Conservation (phyloP, 2,329 filamentous ascomycete species). For the Pestalotiopsis sp. region DNA sequence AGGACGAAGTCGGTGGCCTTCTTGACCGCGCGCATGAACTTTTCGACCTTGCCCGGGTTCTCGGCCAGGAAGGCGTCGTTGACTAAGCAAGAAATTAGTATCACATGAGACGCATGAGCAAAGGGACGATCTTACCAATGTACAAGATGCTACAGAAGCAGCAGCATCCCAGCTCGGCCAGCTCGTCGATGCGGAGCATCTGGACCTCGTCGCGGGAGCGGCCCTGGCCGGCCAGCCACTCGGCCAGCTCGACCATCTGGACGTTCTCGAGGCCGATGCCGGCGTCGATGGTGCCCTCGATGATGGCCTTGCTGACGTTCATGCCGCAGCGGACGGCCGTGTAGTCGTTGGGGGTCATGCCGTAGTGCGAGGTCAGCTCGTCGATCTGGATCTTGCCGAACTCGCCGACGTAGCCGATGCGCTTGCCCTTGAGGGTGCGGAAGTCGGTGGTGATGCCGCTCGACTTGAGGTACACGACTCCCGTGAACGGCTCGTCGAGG, state of each 20-base stretch:
- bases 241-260: constrained; percentile 79
- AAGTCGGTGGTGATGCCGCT: constrained; percentile 77
- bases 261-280: constrained; percentile 79
- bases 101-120: neutral
- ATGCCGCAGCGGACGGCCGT: constrained; percentile 77
- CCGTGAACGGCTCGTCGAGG: constrained; percentile 78
- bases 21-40: constrained; percentile 74
- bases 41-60: constrained; percentile 64
- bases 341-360: constrained; percentile 72
- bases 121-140: constrained; percentile 49
- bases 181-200: constrained; percentile 80
- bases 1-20: constrained; percentile 73
- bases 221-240: constrained; percentile 67
- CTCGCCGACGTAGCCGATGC: constrained; percentile 77
- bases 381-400: constrained; percentile 85
- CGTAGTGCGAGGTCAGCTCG: constrained; percentile 76
- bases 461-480: constrained; percentile 73
- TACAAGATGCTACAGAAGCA: constrained; percentile 83
- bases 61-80: constrained; percentile 69
- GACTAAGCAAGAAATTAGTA: neutral
- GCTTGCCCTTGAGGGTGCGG: constrained; percentile 71
- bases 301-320: constrained; percentile 79
- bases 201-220: constrained; percentile 68
- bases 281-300: constrained; percentile 70
- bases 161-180: constrained; percentile 78